Base-by-base conservation (phyloP, 768 basidiomycete species). In the Leccinellum albellum region DNA sequence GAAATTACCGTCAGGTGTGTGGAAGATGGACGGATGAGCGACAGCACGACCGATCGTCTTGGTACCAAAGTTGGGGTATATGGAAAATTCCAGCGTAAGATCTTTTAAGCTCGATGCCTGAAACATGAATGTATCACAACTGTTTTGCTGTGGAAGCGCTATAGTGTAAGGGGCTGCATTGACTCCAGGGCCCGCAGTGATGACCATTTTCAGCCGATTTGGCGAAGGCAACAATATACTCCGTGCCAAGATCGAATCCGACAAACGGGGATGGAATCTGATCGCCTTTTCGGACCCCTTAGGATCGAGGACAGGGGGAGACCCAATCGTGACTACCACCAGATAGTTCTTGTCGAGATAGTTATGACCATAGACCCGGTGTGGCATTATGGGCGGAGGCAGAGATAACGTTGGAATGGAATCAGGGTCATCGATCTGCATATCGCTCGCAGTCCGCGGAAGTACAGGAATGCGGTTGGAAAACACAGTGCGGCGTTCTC, bases 381-480 rank as follows among this genome's bases (percentile, higher is more conserved):
- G 93, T 28, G 97, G 94, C 83, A 99, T 96, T 69, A 98, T 98
- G 2, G 97, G 97, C 1, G 97, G 97, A 2, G 97, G 97, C 17
- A 99, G 81, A 20, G 90, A 92, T n/a, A 99, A 78, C 1, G 89
- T 88, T 15, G 97, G 97, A 60, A 99, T 99, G 59, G 88, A 78
- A 68, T 99, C 97, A 33, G 91, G 86, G 59, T 98, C 91, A 66
- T 92, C 84, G 9, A 75, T 69, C 46, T 74, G 68, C 53, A 74
- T 61, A 40, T 71, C 71, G n/a, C 55, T 61, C 63, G 49, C 65
- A 67, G 65, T 54, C 68, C 66, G 62, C 62, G 65, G 63, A 51
- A 65, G 45, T 57, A 28, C 53, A 64, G 62, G 50, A 61, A 57
- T 53, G 50, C 53, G 65, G 24, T 62, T 60, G 54, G 58, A 53